Percentiles rank a stretch among this genome's conserved stretches.
Evolutionary conservation across 345 rosid genomes (phyloP).

Genomic region (Eucalyptus fibrosa): DNA sequence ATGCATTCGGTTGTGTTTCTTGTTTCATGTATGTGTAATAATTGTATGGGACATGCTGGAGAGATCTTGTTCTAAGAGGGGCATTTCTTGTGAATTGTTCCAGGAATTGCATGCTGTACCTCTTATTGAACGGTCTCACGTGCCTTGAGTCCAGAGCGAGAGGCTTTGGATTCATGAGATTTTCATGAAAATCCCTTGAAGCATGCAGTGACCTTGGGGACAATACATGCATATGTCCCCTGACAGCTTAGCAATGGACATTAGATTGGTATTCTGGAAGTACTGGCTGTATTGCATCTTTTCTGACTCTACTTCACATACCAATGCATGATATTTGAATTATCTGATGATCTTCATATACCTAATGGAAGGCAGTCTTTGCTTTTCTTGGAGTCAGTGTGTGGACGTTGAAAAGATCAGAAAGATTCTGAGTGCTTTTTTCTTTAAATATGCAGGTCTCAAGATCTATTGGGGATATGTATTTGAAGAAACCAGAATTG

Average conservation of each 20-base stretch:
- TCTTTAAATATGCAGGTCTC: constrained; percentile 52
- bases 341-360: background rate
- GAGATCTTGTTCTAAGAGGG: background rate
- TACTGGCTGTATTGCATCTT: background rate
- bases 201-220: background rate
- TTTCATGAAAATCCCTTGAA: background rate
- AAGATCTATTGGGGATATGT: constrained; percentile 92
- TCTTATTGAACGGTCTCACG: constrained; percentile 19
- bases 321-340: background rate
- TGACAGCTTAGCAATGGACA: background rate
- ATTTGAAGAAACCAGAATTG: constrained; percentile 84
- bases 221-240: background rate
- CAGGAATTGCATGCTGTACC: constrained; percentile 29
- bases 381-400: background rate
- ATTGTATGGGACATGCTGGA: background rate
- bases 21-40: background rate
- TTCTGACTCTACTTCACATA: background rate
- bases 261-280: background rate
- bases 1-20: background rate
- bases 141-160: constrained; percentile 2
- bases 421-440: background rate
- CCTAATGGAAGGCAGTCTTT: background rate
- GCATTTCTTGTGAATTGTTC: constrained; percentile 16
- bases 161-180: constrained; percentile 16
- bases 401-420: background rate